Conservation (phyloP, 441 rosid species). For the California macrophylla region DNA sequence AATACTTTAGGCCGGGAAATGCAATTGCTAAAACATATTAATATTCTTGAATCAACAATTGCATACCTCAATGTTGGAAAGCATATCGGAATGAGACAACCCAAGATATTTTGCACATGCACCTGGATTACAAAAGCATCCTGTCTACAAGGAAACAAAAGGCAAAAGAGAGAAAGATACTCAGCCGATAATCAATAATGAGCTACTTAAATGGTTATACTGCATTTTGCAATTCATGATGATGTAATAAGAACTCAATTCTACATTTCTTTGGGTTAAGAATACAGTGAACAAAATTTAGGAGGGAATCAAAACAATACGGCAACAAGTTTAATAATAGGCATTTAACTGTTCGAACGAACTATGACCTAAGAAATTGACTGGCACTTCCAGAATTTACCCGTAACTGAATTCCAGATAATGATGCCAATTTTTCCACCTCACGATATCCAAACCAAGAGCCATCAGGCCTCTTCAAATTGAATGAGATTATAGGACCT, state of each 20-base stretch:
- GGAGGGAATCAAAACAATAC: background rate
- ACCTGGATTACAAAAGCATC: slow-evolving; percentile 99
- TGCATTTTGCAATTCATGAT: background rate
- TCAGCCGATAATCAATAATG: slow-evolving; percentile 4
- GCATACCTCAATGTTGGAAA: slow-evolving; percentile 72
- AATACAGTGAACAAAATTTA: background rate
- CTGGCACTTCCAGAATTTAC: slow-evolving; percentile 34
- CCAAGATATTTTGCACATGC: slow-evolving; percentile 92
- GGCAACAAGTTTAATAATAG: background rate
- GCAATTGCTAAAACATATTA: slow-evolving; percentile 1
- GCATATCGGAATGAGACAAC: slow-evolving; percentile 75
- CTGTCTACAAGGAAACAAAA: slow-evolving; percentile 58
- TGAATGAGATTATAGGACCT: slow-evolving; percentile 69
- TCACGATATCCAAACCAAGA: slow-evolving; percentile 92
- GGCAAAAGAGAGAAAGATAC: slow-evolving; percentile 14
- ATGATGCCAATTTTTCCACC: slow-evolving; percentile 91
- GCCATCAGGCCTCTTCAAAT: slow-evolving; percentile 79
- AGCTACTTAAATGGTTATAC: background rate
- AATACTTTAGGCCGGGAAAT: slow-evolving; percentile 8
- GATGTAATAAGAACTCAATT: background rate
- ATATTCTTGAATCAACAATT: background rate
- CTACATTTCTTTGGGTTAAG: background rate
- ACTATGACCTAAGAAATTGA: background rate
- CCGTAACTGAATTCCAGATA: slow-evolving; percentile 87
- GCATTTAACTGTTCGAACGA: background rate